Evolutionary conservation across 495 filamentous ascomycete genomes (phyloP).

Genomic region (Lichenothelia convexa): DNA sequence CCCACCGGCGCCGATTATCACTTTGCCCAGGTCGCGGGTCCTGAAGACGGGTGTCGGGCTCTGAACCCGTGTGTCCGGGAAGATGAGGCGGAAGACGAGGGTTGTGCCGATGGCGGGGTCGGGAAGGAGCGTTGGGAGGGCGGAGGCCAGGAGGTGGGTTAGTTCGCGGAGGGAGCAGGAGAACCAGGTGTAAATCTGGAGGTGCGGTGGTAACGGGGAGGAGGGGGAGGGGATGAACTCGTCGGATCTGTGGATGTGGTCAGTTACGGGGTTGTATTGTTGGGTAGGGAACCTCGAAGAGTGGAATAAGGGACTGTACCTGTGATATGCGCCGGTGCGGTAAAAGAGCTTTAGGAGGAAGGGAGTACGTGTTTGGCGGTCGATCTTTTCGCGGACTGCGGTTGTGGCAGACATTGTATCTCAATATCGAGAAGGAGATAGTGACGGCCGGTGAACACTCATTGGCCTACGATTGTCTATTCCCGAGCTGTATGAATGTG

Average conservation of each 20-base stretch:
- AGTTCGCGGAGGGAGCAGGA: slow-evolving; percentile 72
- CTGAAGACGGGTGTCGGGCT: slow-evolving; percentile 27
- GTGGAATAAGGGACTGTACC: slow-evolving; percentile 24
- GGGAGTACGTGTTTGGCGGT: slow-evolving; percentile 62
- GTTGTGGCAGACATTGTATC: no score
- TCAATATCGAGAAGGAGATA: no score
- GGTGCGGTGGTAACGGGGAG: slow-evolving; percentile 40
- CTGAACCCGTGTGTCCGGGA: slow-evolving; percentile 47
- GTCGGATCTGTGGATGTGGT: slow-evolving; percentile 30
- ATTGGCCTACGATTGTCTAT: no score
- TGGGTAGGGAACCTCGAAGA: slow-evolving; percentile 21
- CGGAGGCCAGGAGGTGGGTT: slow-evolving; percentile 48
- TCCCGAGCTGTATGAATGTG: neutral
- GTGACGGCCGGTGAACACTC: no score
- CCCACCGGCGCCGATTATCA: slow-evolving; percentile 53
- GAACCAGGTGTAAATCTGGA: slow-evolving; percentile 79
- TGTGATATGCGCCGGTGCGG: slow-evolving; percentile 50
- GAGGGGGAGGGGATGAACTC: slow-evolving; percentile 38
- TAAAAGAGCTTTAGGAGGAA: slow-evolving; percentile 90
- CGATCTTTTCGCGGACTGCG: slow-evolving; percentile 25
- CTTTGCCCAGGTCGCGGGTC: slow-evolving; percentile 59
- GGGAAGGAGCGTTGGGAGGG: slow-evolving; percentile 54
- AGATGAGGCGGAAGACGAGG: slow-evolving; percentile 72
- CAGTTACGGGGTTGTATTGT: neutral
- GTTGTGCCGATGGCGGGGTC: slow-evolving; percentile 59